These are phyloP conservation scores for Pholiota microspora DNA, from an alignment of 768 basidiomycete genomes.

Conservation along the genomic window DNA sequence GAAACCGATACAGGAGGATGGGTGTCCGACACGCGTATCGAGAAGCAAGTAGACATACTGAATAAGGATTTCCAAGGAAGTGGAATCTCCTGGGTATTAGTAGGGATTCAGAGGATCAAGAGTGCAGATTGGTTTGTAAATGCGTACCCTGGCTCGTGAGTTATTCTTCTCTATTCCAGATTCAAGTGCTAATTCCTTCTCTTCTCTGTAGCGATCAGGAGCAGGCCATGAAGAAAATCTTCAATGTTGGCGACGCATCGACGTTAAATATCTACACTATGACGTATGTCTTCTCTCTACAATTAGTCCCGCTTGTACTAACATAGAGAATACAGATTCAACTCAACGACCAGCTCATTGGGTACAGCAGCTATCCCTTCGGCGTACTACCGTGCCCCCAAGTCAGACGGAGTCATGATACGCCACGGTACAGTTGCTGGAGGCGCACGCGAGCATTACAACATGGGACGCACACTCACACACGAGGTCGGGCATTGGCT, in stretches of 20 bases:
- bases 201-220: slow-evolving; percentile 18
- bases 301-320: background rate
- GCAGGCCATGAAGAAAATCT: slow-evolving; percentile 33
- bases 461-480: slow-evolving; percentile 22
- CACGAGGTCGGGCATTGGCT: slow-evolving; percentile 54
- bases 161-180: background rate
- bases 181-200: background rate
- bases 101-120: slow-evolving; percentile 20
- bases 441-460: background rate
- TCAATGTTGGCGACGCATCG: slow-evolving; percentile 32
- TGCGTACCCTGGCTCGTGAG: slow-evolving; percentile 11
- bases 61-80: slow-evolving; percentile 3
- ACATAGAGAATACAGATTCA: slow-evolving; percentile 29
- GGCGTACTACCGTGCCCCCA: slow-evolving; percentile 24
- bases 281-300: slow-evolving; percentile 1
- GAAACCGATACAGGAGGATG: slow-evolving; percentile 30
- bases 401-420: slow-evolving; percentile 31
- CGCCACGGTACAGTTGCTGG: slow-evolving; percentile 3
- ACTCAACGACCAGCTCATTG: slow-evolving; percentile 27
- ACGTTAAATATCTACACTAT: slow-evolving; percentile 42
- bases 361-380: slow-evolving; percentile 44
- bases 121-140: slow-evolving; percentile 8
- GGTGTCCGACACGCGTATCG: slow-evolving; percentile 18
- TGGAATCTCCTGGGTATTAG: slow-evolving; percentile 34
- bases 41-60: background rate